Percentiles rank a stretch among this genome's conserved stretches.
These are phyloP conservation scores for cucumber (Cucumis sativus) DNA, from an alignment of 306 rosid genomes.

Conservation along the genomic window Cucumber_9930_V3 NC_026657.2:27212001-27212500, in stretches of 20 bases:
- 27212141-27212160: background rate
- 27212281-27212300: constrained; percentile 96
- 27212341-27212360: background rate
- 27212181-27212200: background rate
- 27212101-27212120: background rate
- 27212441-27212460: background rate
- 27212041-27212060: constrained; percentile 67
- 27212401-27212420: background rate
- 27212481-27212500: background rate
- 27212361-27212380: background rate
- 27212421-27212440: background rate
- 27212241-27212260: constrained; percentile 91
- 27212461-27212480: background rate
- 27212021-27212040: constrained; percentile 59
- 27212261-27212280: constrained; percentile 99
- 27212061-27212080: background rate
- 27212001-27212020: constrained; percentile 74
- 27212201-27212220: constrained; percentile 57
- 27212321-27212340: background rate
- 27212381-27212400: background rate
- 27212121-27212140: background rate
- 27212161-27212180: background rate
- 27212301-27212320: constrained; percentile 57
- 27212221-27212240: constrained; percentile 87
- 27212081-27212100: background rate